Conservation (phyloP, 305 asterid species). For the Fraxinus latifolia region DNA sequence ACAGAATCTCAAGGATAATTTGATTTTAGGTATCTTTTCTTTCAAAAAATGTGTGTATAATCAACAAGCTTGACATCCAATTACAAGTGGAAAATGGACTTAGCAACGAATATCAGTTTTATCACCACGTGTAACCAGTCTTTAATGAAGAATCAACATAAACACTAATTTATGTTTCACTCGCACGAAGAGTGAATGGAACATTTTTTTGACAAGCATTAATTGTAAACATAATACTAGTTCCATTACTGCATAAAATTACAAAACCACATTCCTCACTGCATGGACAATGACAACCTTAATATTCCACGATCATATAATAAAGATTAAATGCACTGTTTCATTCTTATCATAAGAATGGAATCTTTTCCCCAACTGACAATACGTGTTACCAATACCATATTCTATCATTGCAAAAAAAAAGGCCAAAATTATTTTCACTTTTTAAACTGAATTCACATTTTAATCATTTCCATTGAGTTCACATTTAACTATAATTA, state of each 20-base stretch:
- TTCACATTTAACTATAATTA: not conserved
- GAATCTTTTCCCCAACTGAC: not conserved
- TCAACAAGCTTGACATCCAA: not conserved
- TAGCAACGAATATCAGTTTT: not conserved
- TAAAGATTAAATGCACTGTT: not conserved
- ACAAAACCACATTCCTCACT: conserved; percentile 2
- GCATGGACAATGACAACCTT: not conserved
- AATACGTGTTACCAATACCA: not conserved
- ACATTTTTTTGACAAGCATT: not conserved
- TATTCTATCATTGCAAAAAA: not conserved
- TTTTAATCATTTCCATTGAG: conserved; percentile 1
- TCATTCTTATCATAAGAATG: not conserved
- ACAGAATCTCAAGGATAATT: not conserved
- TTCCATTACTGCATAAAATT: not conserved
- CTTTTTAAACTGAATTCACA: conserved; percentile 11
- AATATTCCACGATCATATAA: not conserved
- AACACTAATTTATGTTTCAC: not conserved
- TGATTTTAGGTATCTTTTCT: not conserved
- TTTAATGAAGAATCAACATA: not conserved
- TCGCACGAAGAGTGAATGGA: not conserved
- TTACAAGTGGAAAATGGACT: not conserved
- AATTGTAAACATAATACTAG: not conserved
- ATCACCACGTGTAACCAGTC: not conserved
- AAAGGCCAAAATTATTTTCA: not conserved
- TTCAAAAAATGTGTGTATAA: not conserved